Evolutionary conservation across 495 filamentous ascomycete genomes (phyloP).

Genomic region (Aspergillus nidulans): DNA sequence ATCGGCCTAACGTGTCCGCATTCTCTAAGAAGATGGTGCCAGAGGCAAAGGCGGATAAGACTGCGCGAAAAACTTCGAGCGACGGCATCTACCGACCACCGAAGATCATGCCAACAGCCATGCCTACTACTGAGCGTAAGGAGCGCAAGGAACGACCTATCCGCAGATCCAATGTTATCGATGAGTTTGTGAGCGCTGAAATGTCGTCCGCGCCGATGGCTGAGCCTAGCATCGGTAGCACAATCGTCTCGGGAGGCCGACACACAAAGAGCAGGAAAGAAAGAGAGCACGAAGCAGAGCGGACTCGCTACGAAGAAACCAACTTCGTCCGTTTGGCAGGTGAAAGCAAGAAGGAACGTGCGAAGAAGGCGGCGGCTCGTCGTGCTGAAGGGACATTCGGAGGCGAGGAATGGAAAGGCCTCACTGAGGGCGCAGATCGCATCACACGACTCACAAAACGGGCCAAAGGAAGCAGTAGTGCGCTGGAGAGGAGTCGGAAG

Average conservation of each 20-base stretch:
- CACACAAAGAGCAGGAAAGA: conserved; percentile 67
- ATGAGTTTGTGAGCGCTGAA: conserved; percentile 80
- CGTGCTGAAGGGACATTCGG: conserved; percentile 58
- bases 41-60: conserved; percentile 20
- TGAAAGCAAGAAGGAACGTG: conserved; percentile 70
- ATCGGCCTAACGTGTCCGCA: conserved; percentile 60
- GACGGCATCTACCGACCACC: conserved; percentile 79
- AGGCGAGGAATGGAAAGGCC: conserved; percentile 78
- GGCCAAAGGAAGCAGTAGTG: conserved; percentile 45
- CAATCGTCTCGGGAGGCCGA: conserved; percentile 67
- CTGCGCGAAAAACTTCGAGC: conserved; percentile 25
- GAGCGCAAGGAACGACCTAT: conserved; percentile 45
- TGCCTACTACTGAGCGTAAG: conserved; percentile 56
- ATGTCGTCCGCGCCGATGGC: conserved; percentile 72
- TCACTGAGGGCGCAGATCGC: conserved; percentile 73
- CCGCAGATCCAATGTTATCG: conserved; percentile 69
- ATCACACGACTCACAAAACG: conserved; percentile 67
- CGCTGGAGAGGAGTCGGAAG: conserved; percentile 78
- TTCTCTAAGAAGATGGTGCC: conserved; percentile 44
- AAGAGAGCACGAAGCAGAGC: conserved; percentile 64
- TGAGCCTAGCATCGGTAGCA: conserved; percentile 79
- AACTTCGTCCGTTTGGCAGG: conserved; percentile 82
- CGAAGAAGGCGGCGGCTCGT: conserved; percentile 45
- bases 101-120: conserved; percentile 68
- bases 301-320: conserved; percentile 74